Conservation (phyloP, 1,139 yeast species). For the Entelexis sorbosivorans region DNA sequence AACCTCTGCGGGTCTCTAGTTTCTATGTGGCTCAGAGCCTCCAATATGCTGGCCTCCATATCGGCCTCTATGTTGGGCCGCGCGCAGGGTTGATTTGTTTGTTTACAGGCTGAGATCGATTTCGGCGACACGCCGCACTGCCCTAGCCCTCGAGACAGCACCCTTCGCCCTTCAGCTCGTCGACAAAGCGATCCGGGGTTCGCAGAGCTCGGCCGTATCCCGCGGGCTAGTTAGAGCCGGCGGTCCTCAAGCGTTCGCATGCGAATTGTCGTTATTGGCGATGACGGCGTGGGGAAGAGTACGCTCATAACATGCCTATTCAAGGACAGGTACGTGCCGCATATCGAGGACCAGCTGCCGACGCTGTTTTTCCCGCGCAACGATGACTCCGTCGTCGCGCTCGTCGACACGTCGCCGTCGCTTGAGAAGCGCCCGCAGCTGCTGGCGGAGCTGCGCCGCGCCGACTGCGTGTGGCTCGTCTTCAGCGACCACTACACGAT, state of each 20-base stretch:
- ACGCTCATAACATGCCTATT: slow-evolving; percentile 66
- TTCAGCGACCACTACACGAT: slow-evolving; percentile 90
- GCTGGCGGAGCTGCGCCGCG: slow-evolving; percentile 65
- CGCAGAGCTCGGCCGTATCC: background rate
- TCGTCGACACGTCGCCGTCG: slow-evolving; percentile 63
- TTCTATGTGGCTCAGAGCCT: slow-evolving; percentile 10
- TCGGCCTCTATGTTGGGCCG: slow-evolving; percentile 3
- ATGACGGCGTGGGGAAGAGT: slow-evolving; percentile 45
- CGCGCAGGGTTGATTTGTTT: background rate
- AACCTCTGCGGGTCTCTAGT: slow-evolving; percentile 4
- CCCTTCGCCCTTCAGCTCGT: too few species aligned
- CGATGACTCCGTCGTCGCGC: slow-evolving; percentile 54
- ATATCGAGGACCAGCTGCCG: slow-evolving; percentile 66
- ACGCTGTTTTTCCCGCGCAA: slow-evolving; percentile 62
- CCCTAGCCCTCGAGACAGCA: background rate
- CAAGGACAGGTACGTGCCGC: slow-evolving; percentile 67
- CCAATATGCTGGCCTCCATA: background rate
- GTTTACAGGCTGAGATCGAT: background rate
- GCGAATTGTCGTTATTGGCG: slow-evolving; percentile 88
- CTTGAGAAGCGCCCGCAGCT: slow-evolving; percentile 46
- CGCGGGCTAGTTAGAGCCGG: background rate
- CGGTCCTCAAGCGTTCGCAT: slow-evolving; percentile 25
- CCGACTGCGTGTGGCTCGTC: slow-evolving; percentile 87
- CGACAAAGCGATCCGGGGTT: background rate
- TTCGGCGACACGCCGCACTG: background rate